Base-by-base conservation (phyloP, 495 filamentous ascomycete species). In the Penicillium pancosmium region DNA sequence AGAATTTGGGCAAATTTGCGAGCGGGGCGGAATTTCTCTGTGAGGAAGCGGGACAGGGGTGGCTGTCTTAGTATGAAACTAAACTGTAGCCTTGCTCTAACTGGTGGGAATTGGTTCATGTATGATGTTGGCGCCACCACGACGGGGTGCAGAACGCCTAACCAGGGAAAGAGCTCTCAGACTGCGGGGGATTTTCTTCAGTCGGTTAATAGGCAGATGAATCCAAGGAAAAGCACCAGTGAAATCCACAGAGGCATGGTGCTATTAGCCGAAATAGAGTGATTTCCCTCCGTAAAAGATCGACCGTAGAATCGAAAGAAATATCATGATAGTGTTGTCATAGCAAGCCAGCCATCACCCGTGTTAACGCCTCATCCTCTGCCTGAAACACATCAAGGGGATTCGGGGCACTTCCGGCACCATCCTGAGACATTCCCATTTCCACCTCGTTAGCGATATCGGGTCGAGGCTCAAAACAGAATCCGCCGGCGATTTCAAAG, bases 311-410 rank as follows among this genome's bases (percentile, higher is more conserved):
- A 38, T 12, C 11, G 16, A 16, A 10, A 19, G 16, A 18, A 46
- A 16, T 6, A 6, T 23, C 23, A 23, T 46, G 6, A 48, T 12
- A 48, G 21, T 2, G 19, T 3, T 10, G 4, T 68, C 41, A 76
- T 21, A 79, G 52, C n/a, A 79, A 44, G 27, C 73, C 76, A 35
- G 73, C 75, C 75, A 79, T 77, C 2, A 77, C 67, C 43, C 65
- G 63, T 0, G 76, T 79, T 51, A 79, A 55, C 1, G 71, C 74
- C 52, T 79, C 75, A 67, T 79, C 73, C 50, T 76, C 76, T 1
- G 67, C 73, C 23, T 77, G 70, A 52, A 78, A 74, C 35, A 66
- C 65, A 54, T 70, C 73, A 0, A 72, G 43, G 7, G 55, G 64
- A 43, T 57, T 69, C 6, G 56, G 55, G 11, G 34, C 47, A 13